Conservation (phyloP, 345 rosid genomes). For the Corymbia maculata region DNA sequence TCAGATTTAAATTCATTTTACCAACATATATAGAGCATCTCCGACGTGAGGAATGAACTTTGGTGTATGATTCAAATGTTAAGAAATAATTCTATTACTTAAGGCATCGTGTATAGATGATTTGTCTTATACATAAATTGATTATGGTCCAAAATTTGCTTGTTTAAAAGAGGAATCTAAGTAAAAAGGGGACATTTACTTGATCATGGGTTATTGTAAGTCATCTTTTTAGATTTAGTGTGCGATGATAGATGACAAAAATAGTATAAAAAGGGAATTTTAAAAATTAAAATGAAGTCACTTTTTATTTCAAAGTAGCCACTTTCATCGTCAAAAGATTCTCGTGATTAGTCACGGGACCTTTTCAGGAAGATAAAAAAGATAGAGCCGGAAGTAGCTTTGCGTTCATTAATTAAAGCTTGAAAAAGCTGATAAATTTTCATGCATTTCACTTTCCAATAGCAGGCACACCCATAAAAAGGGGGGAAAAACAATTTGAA, state of each 20-base stretch:
- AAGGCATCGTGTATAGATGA: background rate
- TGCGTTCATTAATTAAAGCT: background rate
- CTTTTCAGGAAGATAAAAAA: background rate
- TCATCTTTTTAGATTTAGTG: background rate
- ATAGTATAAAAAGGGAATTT: background rate
- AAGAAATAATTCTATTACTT: background rate
- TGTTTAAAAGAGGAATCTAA: background rate
- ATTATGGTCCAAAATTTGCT: background rate
- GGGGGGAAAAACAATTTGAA: background rate
- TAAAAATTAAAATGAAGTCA: background rate
- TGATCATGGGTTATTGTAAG: background rate
- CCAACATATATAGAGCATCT: background rate
- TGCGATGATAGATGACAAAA: background rate
- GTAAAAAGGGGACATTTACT: background rate
- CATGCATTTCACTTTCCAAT: background rate
- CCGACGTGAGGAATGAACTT: background rate
- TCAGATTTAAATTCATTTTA: background rate
- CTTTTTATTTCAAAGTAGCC: background rate
- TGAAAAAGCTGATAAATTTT: background rate
- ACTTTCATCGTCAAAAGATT: background rate
- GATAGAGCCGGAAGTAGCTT: background rate
- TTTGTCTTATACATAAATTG: background rate
- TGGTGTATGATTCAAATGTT: background rate
- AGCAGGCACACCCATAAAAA: background rate
- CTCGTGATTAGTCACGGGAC: background rate